phyloP scores from a whole-genome alignment of 129 eudicot genomes.

The Calendula officinalis region DNA sequence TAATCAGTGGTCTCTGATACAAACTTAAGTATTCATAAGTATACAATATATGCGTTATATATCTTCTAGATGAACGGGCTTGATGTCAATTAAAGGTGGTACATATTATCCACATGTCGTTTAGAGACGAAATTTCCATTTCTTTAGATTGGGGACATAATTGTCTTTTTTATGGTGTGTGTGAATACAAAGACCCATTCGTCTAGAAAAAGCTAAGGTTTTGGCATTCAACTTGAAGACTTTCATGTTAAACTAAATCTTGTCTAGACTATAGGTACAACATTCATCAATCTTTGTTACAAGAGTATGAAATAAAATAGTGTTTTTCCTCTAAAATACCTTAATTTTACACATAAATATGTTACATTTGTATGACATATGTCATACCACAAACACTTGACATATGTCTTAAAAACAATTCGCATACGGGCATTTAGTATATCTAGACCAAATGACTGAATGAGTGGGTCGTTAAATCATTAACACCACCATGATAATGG shows the following conservation, averaged over 20 bases:
- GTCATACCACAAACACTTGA: background rate
- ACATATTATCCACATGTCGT: background rate
- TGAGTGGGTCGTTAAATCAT: background rate
- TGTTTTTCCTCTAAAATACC: background rate
- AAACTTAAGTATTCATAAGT: too few species aligned
- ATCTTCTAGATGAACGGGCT: too few species aligned
- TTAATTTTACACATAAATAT: background rate
- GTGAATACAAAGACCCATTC: constrained; percentile 26
- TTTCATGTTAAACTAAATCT: background rate
- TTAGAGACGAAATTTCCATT: background rate
- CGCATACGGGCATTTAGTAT: too few species aligned
- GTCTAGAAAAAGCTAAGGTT: constrained; percentile 22
- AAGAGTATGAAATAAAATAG: constrained; percentile 3
- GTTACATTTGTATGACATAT: background rate
- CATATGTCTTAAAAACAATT: too few species aligned
- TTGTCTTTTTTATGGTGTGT: constrained; percentile 10
- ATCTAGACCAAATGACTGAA: background rate
- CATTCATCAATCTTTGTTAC: background rate
- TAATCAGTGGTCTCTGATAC: too few species aligned
- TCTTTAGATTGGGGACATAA: constrained; percentile 1
- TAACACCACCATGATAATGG: background rate
- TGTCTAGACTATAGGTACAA: background rate
- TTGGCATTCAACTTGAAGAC: constrained; percentile 22
- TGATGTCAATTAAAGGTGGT: background rate
- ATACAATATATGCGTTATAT: too few species aligned